Conservation (phyloP, 495 filamentous ascomycete genomes). For the Usnea hakonensis region DNA sequence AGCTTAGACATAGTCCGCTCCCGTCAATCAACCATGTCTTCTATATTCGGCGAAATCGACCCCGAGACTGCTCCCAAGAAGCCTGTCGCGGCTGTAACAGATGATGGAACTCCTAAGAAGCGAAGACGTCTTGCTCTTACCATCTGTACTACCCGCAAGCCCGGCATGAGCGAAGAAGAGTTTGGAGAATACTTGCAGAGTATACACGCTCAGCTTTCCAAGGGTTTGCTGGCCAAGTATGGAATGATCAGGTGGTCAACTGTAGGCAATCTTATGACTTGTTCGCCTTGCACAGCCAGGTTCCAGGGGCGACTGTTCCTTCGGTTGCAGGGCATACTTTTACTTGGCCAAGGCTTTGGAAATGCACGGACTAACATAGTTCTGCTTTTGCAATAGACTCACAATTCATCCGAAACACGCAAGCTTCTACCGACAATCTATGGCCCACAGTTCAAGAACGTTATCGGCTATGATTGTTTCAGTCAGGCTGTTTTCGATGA, state of each 20-base stretch:
- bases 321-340: neutral
- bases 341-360: neutral
- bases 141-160: conserved; percentile 41
- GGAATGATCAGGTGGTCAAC: conserved; percentile 33
- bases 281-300: neutral
- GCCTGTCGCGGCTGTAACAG: neutral
- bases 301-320: neutral
- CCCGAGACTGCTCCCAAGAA: neutral
- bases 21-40: neutral
- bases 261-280: conserved; percentile 14
- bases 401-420: conserved; percentile 31
- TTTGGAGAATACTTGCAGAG: conserved; percentile 42
- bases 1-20: neutral
- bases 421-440: conserved; percentile 31
- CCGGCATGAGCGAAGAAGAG: conserved; percentile 42
- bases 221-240: conserved; percentile 37
- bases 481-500: conserved; percentile 34
- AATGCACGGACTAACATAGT: neutral
- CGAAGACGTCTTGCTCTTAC: conserved; percentile 34
- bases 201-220: conserved; percentile 33
- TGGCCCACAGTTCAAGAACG: conserved; percentile 33
- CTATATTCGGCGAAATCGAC: neutral
- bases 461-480: conserved; percentile 40
- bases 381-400: conserved; percentile 24
- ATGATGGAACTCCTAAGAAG: conserved; percentile 9